phyloP scores from a whole-genome alignment of 768 basidiomycete genomes.

The Auriscalpium orientale region DNA sequence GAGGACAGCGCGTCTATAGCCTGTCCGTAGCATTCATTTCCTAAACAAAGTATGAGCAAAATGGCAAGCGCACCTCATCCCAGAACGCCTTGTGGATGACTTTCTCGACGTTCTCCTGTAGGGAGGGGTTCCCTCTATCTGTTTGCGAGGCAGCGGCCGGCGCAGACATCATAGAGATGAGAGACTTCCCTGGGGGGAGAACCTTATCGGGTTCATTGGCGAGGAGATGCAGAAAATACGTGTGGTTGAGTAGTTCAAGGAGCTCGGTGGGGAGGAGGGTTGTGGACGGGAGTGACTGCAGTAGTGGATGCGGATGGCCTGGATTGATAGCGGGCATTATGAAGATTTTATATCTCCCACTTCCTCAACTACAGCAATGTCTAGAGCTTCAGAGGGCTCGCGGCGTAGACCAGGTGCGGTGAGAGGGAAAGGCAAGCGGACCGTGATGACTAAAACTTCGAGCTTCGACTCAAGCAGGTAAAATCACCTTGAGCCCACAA shows the following conservation, averaged over 20 bases:
- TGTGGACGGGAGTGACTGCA: conserved; percentile 13
- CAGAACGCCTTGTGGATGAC: conserved; percentile 62
- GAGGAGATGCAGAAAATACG: conserved; percentile 61
- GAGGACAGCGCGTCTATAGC: conserved; percentile 49
- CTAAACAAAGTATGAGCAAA: neutral
- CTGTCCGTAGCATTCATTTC: conserved; percentile 27
- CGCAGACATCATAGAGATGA: conserved; percentile 52
- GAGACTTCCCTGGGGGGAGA: conserved; percentile 66
- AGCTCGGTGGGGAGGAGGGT: conserved; percentile 47
- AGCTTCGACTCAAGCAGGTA: too few species aligned
- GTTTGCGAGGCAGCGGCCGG: conserved; percentile 11
- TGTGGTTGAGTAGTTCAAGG: conserved; percentile 46
- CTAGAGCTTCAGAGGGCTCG: too few species aligned
- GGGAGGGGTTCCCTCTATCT: conserved; percentile 21
- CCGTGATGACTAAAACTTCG: too few species aligned
- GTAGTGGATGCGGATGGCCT: conserved; percentile 8
- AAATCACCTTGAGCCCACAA: too few species aligned
- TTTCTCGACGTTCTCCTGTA: conserved; percentile 41
- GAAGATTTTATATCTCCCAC: too few species aligned
- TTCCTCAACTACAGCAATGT: too few species aligned
- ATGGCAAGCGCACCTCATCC: conserved; percentile 48
- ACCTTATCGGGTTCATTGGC: conserved; percentile 52
- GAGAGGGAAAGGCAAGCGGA: too few species aligned
- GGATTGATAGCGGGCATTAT: too few species aligned
- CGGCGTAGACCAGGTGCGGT: too few species aligned